Conservation (phyloP, 1,284 basidiomycete species). For the Fomitopsis pinicola region DNA sequence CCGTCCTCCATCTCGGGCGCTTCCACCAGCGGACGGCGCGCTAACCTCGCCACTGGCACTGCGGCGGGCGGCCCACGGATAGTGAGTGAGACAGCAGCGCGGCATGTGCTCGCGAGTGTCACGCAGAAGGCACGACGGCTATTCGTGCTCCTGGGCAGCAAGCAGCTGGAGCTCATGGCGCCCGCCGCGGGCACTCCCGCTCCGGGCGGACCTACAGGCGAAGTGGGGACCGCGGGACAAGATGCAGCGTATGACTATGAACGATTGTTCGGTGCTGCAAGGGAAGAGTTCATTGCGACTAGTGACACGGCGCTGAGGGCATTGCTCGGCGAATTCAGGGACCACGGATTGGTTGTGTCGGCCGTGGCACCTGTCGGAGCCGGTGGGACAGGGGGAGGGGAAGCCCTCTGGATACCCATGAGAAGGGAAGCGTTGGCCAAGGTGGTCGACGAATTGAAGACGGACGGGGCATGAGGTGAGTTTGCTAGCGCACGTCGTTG, state of each 20-base stretch:
- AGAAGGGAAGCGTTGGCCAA: conserved; percentile 57
- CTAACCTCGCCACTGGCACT: conserved; percentile 20
- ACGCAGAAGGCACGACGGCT: conserved; percentile 83
- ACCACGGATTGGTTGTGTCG: conserved; percentile 77
- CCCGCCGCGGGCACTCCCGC: conserved; percentile 11
- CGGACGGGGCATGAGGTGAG: conserved; percentile 11
- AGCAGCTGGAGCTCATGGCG: conserved; percentile 60
- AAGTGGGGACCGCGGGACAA: conserved; percentile 19
- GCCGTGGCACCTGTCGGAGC: conserved; percentile 33
- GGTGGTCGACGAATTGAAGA: conserved; percentile 26
- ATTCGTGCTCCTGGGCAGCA: conserved; percentile 62
- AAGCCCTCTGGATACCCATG: conserved; percentile 81
- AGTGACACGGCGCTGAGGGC: conserved; percentile 82
- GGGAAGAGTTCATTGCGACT: conserved; percentile 82
- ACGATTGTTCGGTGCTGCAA: conserved; percentile 57
- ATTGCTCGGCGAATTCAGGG: conserved; percentile 82
- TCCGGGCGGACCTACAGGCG: conserved; percentile 25
- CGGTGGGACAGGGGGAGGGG: conserved; percentile 26
- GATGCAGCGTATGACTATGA: conserved; percentile 61
- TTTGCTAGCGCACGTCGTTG: background rate
- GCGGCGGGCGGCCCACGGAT: conserved; percentile 29
- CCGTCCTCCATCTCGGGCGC: conserved; percentile 59
- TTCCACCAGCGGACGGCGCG: conserved; percentile 20
- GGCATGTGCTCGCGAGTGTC: conserved; percentile 82
- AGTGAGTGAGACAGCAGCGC: conserved; percentile 77